Evolutionary conservation across 2,329 filamentous ascomycete genomes (phyloP).

Genomic region (Fusarium neocosmosporiellum): DNA sequence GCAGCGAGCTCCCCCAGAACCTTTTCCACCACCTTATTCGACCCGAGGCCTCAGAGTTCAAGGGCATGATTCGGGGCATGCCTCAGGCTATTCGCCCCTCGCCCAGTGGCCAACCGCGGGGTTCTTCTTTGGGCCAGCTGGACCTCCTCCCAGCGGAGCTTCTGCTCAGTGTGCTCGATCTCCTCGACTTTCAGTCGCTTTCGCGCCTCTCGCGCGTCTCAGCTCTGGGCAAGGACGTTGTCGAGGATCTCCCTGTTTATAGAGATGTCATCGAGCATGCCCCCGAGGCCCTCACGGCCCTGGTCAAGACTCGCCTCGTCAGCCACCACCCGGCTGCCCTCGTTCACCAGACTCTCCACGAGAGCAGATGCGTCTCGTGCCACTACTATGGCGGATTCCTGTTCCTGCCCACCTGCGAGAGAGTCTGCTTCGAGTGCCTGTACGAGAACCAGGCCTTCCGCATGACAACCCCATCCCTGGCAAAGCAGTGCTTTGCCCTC

Average conservation of each 20-base stretch:
- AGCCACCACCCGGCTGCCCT: conserved; percentile 33
- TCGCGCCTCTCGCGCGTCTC: conserved; percentile 44
- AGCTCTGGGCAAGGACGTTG: conserved; percentile 36
- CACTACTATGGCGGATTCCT: conserved; percentile 45
- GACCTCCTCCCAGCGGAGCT: conserved; percentile 43
- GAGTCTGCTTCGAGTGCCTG: conserved; percentile 47
- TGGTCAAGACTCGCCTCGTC: conserved; percentile 40
- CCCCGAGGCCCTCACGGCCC: conserved; percentile 40
- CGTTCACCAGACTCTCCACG: conserved; percentile 38
- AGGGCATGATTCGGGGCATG: conserved; percentile 29
- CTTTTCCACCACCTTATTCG: conserved; percentile 26
- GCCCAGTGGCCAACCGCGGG: conserved; percentile 13
- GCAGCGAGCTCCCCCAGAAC: conserved; percentile 1
- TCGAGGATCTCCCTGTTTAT: conserved; percentile 48
- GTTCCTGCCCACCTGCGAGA: conserved; percentile 47
- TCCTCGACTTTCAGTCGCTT: conserved; percentile 46
- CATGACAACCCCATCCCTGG: conserved; percentile 36
- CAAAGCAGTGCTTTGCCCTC: conserved; percentile 41
- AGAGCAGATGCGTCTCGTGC: conserved; percentile 44
- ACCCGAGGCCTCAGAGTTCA: conserved; percentile 31
- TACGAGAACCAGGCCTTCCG: conserved; percentile 39
- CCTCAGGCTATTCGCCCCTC: conserved; percentile 4
- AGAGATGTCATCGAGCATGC: conserved; percentile 57
- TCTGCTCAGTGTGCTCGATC: conserved; percentile 36
- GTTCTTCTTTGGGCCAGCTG: conserved; percentile 42